Base-by-base conservation (phyloP, 306 rosid species). In the Ceratonia siliqua region DNA sequence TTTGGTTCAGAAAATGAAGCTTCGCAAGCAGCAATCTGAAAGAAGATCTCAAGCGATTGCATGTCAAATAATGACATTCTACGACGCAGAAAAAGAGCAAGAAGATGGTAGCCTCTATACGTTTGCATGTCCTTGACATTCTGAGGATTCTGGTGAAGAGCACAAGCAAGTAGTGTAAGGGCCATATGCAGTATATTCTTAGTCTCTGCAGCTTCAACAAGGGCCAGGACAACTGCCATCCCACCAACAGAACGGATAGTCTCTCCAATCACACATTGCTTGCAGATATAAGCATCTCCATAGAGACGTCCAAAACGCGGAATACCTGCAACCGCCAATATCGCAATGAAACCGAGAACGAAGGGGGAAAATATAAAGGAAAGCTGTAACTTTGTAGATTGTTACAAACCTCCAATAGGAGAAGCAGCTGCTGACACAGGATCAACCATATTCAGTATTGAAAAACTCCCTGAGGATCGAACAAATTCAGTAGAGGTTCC, bases 351-450 rank as follows among this genome's bases (percentile, higher is more conserved):
- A 50, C 57, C 50, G 27, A 78, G 11, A 54, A 55, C 48, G 9
- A 75, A 67, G 62, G 13, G 8, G 49, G 3, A 56, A 61, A 70
- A 68, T 41, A 77, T 57, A 48, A 74, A 62, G 12, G 32, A 48
- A 71, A 57, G 39, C 58, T 50, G 63, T n/a, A 62, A 82, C 53
- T 50, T 68, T 6, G 4, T 63, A 69, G 68, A 77, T 74, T 86
- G 49, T 74, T 48, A 78, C 95, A 83, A 75, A 95, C 99, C 99
- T 82, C 99, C 99, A 79, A 95, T 95, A 43, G 99, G 99, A 81
- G 99, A 95, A 61, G 99, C 99, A 78, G 99, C 98, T 33, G 98
- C 98, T 52, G 99, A 95, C 90, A 87, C 77, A 59, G 99, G 99
- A 90, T 95, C 99, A 75, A 95, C 98, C 81, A 95, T 79, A 86